These are phyloP conservation scores for Vicia villosa DNA, from an alignment of 306 rosid genomes.

Conservation along the genomic window DNA sequence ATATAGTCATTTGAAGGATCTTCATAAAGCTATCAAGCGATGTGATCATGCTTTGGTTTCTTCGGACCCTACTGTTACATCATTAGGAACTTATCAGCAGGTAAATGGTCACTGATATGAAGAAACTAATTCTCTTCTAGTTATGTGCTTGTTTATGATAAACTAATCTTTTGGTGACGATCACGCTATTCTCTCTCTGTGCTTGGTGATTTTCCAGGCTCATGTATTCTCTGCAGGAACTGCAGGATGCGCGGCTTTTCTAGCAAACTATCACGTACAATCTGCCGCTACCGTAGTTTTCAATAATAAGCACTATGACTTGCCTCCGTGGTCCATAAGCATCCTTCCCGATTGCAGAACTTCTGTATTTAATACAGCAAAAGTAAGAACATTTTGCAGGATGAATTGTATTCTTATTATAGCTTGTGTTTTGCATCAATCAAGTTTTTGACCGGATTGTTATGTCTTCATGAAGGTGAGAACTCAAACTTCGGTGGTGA, in stretches of 20 bases:
- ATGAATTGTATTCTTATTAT: constrained; percentile 65
- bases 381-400: constrained; percentile 47
- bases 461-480: constrained; percentile 63
- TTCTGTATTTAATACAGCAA: constrained; percentile 77
- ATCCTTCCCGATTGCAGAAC: constrained; percentile 91
- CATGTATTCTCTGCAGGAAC: constrained; percentile 67
- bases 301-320: constrained; percentile 65
- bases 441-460: constrained; percentile 32
- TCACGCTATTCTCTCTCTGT: constrained; percentile 13
- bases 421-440: constrained; percentile 8
- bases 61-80: constrained; percentile 69
- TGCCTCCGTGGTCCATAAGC: constrained; percentile 98
- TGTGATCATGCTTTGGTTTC: constrained; percentile 85
- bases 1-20: constrained; percentile 78
- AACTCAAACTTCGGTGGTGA: constrained; percentile 57
- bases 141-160: background rate
- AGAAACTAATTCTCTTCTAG: constrained; percentile 15
- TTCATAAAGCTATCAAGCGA: constrained; percentile 74
- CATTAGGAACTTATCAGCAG: constrained; percentile 76
- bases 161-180: background rate
- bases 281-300: constrained; percentile 68
- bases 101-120: constrained; percentile 44
- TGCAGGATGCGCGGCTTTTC: constrained; percentile 83
- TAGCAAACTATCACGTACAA: constrained; percentile 60
- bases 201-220: constrained; percentile 64